Evolutionary conservation across 2,329 filamentous ascomycete genomes (phyloP), one percentile per base, ranked within the genome.

Genomic region (Fusarium musae): DNA sequence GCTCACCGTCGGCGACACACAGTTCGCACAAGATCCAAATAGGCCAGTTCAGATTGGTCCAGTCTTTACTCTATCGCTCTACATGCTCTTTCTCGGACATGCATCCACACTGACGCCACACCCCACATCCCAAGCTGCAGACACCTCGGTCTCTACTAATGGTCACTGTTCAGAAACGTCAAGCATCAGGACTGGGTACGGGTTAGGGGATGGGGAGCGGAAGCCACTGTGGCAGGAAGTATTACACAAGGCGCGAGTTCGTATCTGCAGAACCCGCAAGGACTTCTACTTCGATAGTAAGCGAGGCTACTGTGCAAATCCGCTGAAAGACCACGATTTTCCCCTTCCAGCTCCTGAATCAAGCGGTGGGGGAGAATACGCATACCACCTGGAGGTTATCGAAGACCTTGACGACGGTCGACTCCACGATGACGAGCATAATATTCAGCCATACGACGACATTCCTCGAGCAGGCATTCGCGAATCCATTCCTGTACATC

Each of bases 61-160:
- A 0, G 90, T 91, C 0, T 98, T 98, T 78, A 92, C 90, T 0
- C 82, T 98, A 12, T 97, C 95, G 0, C 84, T 98, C 75, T 99
- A 98, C 82, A 98, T 98, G 95, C 88, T 98, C 2, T 99, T 98
- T 78, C 87, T 92, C 5, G 93, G 94, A 4, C 95, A 98, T 81
- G 85, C 91, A 7, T 84, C 85, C 13, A 59, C 62, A 6, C 34
- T 69, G n/a, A 60, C 62, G 23, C 63, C 76, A 52, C 53, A 71
- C 9, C 26, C 28, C 32, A 30, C 67, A 32, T 30, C 54, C 23
- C 64, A 53, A 50, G 37, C 57, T 30, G 10, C 63, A 16, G 26
- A 56, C n/a, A 43, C 53, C 49, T 32, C 58, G 42, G 26, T 46
- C 12, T 34, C 56, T 58, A n/a, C 21, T 12, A 32, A 61, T 17